Conservation (phyloP, 805 yeast species). For the Teunomyces tritomae region DNA sequence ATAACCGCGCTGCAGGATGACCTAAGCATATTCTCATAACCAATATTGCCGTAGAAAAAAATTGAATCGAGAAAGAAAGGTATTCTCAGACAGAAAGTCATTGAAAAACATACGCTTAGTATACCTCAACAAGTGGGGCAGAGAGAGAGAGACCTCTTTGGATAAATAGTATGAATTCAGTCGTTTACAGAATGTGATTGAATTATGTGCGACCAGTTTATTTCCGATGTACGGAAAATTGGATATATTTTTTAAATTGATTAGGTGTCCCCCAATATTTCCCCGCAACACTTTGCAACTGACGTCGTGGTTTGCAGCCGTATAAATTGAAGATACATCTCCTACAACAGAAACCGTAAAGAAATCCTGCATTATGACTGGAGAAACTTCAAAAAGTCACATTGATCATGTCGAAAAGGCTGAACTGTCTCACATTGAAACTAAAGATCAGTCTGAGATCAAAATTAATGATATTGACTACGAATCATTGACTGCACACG, state of each 20-base stretch:
- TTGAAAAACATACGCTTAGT: too few relatives aligned
- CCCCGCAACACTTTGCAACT: neutral
- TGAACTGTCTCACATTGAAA: neutral
- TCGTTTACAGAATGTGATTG: too few relatives aligned
- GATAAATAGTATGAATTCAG: too few relatives aligned
- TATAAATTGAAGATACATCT: neutral
- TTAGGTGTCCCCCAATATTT: neutral
- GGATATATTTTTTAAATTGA: neutral
- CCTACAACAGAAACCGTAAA: neutral
- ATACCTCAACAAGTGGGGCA: too few relatives aligned
- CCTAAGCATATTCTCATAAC: too few relatives aligned
- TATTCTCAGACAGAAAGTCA: too few relatives aligned
- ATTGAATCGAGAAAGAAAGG: neutral
- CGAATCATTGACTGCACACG: neutral
- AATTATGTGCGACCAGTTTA: too few relatives aligned
- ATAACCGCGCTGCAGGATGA: neutral
- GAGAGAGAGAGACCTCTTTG: too few relatives aligned
- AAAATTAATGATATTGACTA: neutral
- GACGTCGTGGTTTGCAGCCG: neutral
- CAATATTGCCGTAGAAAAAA: neutral
- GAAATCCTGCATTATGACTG: neutral
- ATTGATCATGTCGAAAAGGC: constrained; percentile 3
- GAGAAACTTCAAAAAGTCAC: neutral
- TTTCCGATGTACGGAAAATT: too few relatives aligned
- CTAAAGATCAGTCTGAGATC: neutral